These are phyloP conservation scores for Fraxinus sp. DNA, from an alignment of 305 asterid genomes.

Conservation along the genomic window DNA sequence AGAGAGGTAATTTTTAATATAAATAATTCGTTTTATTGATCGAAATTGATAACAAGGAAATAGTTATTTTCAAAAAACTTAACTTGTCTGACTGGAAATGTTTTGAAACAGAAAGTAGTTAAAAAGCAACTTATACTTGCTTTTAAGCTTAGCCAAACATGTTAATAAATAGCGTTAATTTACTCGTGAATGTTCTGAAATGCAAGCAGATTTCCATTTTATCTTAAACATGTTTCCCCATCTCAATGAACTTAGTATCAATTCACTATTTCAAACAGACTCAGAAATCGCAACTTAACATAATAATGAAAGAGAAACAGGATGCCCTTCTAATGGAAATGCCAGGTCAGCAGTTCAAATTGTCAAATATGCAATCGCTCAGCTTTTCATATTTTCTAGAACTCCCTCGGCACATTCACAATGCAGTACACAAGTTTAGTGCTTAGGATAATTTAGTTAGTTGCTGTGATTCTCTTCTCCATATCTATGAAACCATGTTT, in stretches of 20 bases:
- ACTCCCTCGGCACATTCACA: not conserved
- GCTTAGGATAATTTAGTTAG: not conserved
- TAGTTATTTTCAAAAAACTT: not conserved
- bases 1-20: not conserved
- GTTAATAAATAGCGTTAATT: not conserved
- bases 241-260: not conserved
- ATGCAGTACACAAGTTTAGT: not conserved
- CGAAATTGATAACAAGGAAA: not conserved
- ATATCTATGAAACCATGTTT: not conserved
- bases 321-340: not conserved
- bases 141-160: not conserved
- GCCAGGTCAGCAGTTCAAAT: not conserved
- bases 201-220: not conserved
- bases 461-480: not conserved
- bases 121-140: not conserved
- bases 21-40: not conserved
- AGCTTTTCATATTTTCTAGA: not conserved
- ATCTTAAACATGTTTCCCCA: not conserved
- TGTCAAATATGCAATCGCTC: not conserved
- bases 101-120: not conserved
- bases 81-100: not conserved
- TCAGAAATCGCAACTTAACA: not conserved
- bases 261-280: not conserved
- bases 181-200: not conserved
- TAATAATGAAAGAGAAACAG: not conserved